Evolutionary conservation across 371 early-diverging fungal species (phyloP).

Genomic region (Syncephalastrum racemosum): DNA sequence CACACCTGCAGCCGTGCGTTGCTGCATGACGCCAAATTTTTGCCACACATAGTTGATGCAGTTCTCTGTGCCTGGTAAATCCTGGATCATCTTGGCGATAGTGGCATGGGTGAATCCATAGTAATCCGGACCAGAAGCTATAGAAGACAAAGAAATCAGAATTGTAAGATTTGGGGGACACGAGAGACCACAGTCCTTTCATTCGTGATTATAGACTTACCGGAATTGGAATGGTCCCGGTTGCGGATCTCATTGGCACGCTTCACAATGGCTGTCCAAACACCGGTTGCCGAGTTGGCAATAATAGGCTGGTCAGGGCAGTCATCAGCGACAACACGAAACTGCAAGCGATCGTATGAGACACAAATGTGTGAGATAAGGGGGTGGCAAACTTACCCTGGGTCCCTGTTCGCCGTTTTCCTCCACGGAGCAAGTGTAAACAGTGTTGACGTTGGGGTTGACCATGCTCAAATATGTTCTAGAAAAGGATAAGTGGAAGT

Average conservation of each 20-base stretch:
- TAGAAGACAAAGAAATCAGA: not conserved
- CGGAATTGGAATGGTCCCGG: conserved; percentile 73
- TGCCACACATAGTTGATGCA: conserved; percentile 77
- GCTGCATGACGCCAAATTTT: conserved; percentile 55
- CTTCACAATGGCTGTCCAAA: conserved; percentile 84
- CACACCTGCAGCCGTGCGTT: conserved; percentile 45
- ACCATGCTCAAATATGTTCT: conserved; percentile 75
- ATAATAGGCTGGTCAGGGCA: conserved; percentile 61
- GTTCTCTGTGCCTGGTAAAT: conserved; percentile 70
- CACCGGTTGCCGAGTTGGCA: conserved; percentile 84
- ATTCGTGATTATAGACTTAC: conserved; percentile 12
- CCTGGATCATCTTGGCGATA: conserved; percentile 87
- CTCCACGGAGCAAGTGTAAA: conserved; percentile 72
- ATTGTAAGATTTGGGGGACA: too few relatives aligned
- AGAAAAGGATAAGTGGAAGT: conserved; percentile 1
- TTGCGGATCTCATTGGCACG: conserved; percentile 76
- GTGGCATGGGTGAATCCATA: conserved; percentile 89
- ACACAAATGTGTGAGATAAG: not conserved
- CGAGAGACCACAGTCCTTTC: not conserved
- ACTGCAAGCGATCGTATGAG: conserved; percentile 30
- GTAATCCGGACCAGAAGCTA: conserved; percentile 87
- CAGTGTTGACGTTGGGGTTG: conserved; percentile 55
- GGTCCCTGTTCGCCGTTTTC: conserved; percentile 81
- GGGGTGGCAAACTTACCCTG: conserved; percentile 17
- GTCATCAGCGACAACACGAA: conserved; percentile 78